Conservation (phyloP, 2,329 filamentous ascomycete genomes). For the Aspergillus brunneoviolaceus region DNA sequence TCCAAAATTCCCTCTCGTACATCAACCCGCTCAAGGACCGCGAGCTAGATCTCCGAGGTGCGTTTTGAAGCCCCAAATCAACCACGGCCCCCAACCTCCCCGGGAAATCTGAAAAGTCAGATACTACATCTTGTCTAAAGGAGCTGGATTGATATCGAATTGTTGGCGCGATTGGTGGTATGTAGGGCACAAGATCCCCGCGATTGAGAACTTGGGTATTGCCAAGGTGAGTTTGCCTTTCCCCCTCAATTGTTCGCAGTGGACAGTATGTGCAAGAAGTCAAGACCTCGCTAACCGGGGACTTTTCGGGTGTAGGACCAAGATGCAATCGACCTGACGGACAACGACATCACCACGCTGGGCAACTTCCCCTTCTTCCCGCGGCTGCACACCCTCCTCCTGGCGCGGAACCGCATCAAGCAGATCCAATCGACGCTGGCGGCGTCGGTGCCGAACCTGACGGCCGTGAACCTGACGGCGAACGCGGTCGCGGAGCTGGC, state of each 20-base stretch:
- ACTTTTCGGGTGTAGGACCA: constrained; percentile 63
- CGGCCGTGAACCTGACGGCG: constrained; percentile 75
- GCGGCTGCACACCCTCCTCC: constrained; percentile 80
- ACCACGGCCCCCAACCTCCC: too few species aligned
- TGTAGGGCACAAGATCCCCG: constrained; percentile 95
- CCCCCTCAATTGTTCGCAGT: not conserved
- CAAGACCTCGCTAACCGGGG: not conserved
- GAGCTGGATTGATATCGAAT: constrained; percentile 82
- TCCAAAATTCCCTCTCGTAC: constrained; percentile 92
- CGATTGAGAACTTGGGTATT: constrained; percentile 95
- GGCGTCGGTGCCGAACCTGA: constrained; percentile 76
- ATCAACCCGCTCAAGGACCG: constrained; percentile 98
- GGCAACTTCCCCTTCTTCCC: constrained; percentile 92
- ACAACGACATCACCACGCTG: constrained; percentile 90
- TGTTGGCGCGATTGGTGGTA: constrained; percentile 23
- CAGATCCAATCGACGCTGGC: constrained; percentile 75
- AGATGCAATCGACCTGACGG: constrained; percentile 96
- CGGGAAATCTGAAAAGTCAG: constrained; percentile 73
- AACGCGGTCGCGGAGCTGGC: constrained; percentile 83
- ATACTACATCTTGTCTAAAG: constrained; percentile 72
- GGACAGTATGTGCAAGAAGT: too few species aligned
- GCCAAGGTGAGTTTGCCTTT: constrained; percentile 67
- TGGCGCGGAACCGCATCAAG: constrained; percentile 84
- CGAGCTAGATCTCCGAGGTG: constrained; percentile 99
- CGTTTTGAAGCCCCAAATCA: constrained; percentile 45